Conservation (phyloP, 2,329 filamentous ascomycete species). For the Mollisiaceae sp. region DNA sequence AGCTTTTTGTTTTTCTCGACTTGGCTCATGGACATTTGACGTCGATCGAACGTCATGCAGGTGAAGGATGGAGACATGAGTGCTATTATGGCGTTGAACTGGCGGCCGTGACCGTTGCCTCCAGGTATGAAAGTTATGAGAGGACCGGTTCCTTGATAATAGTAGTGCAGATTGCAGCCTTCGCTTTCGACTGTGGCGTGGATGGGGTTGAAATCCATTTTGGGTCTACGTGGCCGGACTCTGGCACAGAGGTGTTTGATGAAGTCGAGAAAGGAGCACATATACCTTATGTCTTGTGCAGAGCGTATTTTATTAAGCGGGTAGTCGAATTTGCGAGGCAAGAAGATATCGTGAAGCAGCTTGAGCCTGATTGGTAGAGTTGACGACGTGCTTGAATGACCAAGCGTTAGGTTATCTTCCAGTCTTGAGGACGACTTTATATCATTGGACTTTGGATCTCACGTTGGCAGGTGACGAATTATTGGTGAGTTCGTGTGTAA, state of each 20-base stretch:
- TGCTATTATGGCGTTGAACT: conserved; percentile 42
- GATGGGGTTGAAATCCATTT: conserved; percentile 34
- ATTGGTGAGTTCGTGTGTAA: neutral
- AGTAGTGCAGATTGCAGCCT: conserved; percentile 43
- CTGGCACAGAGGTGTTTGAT: neutral
- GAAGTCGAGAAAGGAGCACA: neutral
- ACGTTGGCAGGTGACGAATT: neutral
- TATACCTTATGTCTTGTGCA: neutral
- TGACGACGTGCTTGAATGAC: neutral
- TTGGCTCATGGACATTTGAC: conserved; percentile 43
- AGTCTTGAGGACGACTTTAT: neutral
- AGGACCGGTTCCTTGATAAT: conserved; percentile 41
- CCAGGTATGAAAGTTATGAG: conserved; percentile 44
- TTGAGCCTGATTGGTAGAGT: neutral
- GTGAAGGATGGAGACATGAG: conserved; percentile 39
- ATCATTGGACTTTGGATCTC: neutral
- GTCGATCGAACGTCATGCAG: conserved; percentile 43
- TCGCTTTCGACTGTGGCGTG: conserved; percentile 39
- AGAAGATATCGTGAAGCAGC: neutral
- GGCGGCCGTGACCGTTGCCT: conserved; percentile 44
- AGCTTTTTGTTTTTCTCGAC: conserved; percentile 35
- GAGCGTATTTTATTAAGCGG: neutral
- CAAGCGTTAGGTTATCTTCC: neutral
- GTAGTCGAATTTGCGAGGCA: neutral
- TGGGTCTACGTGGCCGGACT: neutral